Evolutionary conservation across 306 rosid species (phyloP).

Genomic region (Erythrophleum fordii): DNA sequence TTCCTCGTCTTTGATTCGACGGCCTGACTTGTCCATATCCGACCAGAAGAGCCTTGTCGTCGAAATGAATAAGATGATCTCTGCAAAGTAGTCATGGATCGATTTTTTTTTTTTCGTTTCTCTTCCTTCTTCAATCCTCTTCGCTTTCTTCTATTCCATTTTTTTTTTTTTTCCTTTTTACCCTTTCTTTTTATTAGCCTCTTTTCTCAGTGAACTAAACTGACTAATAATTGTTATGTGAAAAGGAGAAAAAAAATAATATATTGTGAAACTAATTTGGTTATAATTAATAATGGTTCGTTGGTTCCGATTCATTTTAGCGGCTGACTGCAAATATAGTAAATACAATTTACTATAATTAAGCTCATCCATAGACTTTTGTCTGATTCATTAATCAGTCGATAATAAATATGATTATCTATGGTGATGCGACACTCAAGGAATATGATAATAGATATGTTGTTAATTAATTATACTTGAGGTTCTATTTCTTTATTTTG

Average conservation of each 20-base stretch:
- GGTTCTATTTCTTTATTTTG: no score
- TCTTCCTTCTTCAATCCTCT: not conserved
- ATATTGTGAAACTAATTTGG: not conserved
- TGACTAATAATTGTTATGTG: not conserved
- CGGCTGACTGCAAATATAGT: not conserved
- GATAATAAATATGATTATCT: not conserved
- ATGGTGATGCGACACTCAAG: not conserved
- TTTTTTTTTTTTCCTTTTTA: no score
- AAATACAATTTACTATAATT: not conserved
- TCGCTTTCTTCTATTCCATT: not conserved
- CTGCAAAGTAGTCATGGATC: slow-evolving; percentile 3
- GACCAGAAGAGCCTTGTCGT: slow-evolving; percentile 13
- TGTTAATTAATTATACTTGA: not conserved
- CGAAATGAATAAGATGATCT: slow-evolving; percentile 10
- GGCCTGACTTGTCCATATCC: not conserved
- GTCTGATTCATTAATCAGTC: not conserved
- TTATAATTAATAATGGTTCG: not conserved
- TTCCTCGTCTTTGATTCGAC: not conserved
- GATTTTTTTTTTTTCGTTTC: not conserved
- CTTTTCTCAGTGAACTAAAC: not conserved
- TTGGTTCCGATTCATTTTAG: not conserved
- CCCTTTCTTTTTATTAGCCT: not conserved
- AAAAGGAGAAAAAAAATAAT: not conserved
- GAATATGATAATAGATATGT: not conserved
- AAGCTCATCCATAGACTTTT: not conserved